phyloP scores from a whole-genome alignment of 257 asterid species.

The Petunia secreta region DNA sequence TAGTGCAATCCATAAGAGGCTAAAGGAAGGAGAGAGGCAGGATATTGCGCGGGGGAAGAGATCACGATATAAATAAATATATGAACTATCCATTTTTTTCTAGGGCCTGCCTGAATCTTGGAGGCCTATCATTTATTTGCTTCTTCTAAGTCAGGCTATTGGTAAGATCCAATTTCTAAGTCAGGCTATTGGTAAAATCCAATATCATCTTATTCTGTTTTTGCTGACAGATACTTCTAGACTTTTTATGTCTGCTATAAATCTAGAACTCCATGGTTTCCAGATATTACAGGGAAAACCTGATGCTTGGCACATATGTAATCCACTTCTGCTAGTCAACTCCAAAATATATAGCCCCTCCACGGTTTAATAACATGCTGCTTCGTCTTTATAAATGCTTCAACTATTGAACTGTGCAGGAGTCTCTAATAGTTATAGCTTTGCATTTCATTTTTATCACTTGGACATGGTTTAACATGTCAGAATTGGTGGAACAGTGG shows the following conservation, averaged over 20 bases:
- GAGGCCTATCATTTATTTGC: background rate
- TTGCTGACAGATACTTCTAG: background rate
- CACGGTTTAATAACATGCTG: background rate
- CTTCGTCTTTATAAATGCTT: background rate
- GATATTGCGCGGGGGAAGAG: no score
- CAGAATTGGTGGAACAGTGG: no score
- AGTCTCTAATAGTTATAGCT: background rate
- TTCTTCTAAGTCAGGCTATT: background rate
- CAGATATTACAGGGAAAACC: background rate
- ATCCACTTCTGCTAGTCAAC: background rate
- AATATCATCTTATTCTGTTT: background rate
- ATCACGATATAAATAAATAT: background rate
- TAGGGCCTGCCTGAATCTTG: background rate
- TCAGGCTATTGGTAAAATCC: conserved; percentile 8
- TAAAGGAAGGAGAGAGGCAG: background rate
- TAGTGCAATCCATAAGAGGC: background rate
- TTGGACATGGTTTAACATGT: no score
- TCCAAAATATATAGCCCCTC: background rate
- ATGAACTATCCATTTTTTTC: background rate
- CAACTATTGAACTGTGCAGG: background rate
- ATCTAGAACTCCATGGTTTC: conserved; percentile 15
- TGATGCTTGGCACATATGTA: conserved; percentile 15
- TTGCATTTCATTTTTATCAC: no score
- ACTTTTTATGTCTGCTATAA: background rate
- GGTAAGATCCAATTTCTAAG: background rate